A percentile compares a stretch with the other conserved stretches of the same genome.
These are phyloP conservation scores for Alternaria arborescens DNA, from an alignment of 2,329 filamentous ascomycete genomes.

Conservation along the genomic window DNA sequence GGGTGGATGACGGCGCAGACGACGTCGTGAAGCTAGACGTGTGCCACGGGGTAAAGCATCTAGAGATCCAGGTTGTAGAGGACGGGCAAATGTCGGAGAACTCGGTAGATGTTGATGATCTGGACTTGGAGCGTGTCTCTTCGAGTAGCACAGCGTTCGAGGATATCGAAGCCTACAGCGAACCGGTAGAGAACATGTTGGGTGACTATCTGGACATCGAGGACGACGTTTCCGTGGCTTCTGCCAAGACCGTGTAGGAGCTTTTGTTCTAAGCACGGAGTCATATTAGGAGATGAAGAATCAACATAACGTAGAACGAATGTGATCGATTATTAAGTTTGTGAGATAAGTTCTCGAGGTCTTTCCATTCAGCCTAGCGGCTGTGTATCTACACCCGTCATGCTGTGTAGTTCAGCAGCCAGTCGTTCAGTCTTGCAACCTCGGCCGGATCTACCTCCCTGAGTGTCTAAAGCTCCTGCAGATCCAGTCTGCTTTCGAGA, in stretches of 20 bases:
- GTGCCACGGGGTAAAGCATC: background rate
- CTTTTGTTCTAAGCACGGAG: background rate
- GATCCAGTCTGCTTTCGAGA: background rate
- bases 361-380: background rate
- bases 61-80: constrained; percentile 4
- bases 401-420: background rate
- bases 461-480: constrained; percentile 4
- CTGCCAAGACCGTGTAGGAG: background rate
- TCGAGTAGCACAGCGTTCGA: constrained; percentile 11
- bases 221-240: background rate
- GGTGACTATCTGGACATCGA: background rate
- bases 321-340: background rate
- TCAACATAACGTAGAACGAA: background rate
- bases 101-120: constrained; percentile 1
- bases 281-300: background rate
- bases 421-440: background rate
- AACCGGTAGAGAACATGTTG: background rate
- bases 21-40: constrained; percentile 5
- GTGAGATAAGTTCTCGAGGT: background rate
- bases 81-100: background rate
- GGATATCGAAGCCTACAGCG: constrained; percentile 11
- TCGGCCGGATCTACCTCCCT: background rate
- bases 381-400: background rate
- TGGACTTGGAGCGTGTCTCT: background rate
- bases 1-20: background rate